A percentile compares a stretch with the other conserved stretches of the same genome.
phyloP scores from a whole-genome alignment of 2,329 filamentous ascomycete species.

The Orbilia brochopaga region DNA sequence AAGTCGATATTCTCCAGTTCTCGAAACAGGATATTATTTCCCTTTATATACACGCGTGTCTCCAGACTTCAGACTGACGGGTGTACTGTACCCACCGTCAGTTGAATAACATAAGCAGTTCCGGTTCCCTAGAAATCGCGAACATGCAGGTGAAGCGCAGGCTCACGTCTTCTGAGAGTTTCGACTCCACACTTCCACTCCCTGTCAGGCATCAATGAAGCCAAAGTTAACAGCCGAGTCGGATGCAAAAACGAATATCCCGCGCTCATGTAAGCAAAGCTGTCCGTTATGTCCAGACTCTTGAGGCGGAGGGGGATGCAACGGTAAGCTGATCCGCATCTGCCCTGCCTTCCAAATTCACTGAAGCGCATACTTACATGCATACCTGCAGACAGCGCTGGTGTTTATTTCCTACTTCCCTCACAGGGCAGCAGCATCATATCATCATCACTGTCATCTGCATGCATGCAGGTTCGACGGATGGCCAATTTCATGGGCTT shows the following conservation, averaged over 20 bases:
- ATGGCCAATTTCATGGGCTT: conserved; percentile 26
- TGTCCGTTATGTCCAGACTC: background rate
- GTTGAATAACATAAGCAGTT: background rate
- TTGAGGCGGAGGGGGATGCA: conserved; percentile 49
- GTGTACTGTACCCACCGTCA: conserved; percentile 1
- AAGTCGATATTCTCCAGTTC: background rate
- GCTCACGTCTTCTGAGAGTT: conserved; percentile 2
- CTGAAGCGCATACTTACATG: conserved; percentile 15
- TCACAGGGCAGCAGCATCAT: conserved; percentile 8
- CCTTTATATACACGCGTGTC: conserved; percentile 36
- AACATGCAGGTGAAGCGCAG: conserved; percentile 21
- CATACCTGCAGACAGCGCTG: background rate
- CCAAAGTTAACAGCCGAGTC: conserved; percentile 31
- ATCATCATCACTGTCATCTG: conserved; percentile 18
- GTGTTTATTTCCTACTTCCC: background rate
- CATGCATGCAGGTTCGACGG: conserved; percentile 19
- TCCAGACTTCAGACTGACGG: background rate
- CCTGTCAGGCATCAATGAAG: conserved; percentile 26
- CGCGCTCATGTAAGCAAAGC: conserved; percentile 43
- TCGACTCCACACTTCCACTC: conserved; percentile 16
- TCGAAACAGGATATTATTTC: conserved; percentile 39
- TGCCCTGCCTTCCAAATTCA: conserved; percentile 33
- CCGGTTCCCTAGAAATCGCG: conserved; percentile 20
- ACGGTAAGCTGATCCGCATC: conserved; percentile 49
- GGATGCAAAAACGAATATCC: conserved; percentile 40